phyloP scores from a whole-genome alignment of 352 stramenopile genomes.

The Phytophthora pinifolia region DNA sequence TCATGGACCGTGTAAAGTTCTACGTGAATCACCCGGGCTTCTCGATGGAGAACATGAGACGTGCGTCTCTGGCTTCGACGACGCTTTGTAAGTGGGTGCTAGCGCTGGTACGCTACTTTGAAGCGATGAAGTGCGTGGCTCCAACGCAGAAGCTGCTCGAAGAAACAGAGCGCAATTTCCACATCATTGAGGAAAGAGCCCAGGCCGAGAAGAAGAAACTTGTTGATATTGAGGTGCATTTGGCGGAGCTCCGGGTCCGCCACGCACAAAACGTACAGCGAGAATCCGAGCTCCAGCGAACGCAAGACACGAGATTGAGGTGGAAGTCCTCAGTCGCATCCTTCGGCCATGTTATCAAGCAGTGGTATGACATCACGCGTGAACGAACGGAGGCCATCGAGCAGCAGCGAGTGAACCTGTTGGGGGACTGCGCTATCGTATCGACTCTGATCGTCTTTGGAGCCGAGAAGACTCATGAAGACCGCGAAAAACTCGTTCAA shows the following conservation, averaged over 20 bases:
- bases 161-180: slow-evolving; percentile 41
- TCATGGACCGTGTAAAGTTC: slow-evolving; percentile 57
- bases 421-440: slow-evolving; percentile 39
- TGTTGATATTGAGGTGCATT: slow-evolving; percentile 43
- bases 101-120: slow-evolving; percentile 65
- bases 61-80: slow-evolving; percentile 64
- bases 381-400: slow-evolving; percentile 25
- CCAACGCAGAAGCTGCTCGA: slow-evolving; percentile 53
- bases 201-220: slow-evolving; percentile 51
- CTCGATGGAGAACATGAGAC: slow-evolving; percentile 78
- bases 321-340: slow-evolving; percentile 43
- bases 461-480: slow-evolving; percentile 20
- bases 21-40: slow-evolving; percentile 75
- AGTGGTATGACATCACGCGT: slow-evolving; percentile 35
- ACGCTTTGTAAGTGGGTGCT: slow-evolving; percentile 77
- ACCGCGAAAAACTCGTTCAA: slow-evolving; percentile 23
- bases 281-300: slow-evolving; percentile 53
- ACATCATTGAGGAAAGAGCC: slow-evolving; percentile 42
- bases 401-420: slow-evolving; percentile 28
- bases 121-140: slow-evolving; percentile 60
- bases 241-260: slow-evolving; percentile 45
- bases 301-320: slow-evolving; percentile 43
- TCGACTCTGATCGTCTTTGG: slow-evolving; percentile 37
- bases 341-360: slow-evolving; percentile 41
- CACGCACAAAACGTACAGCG: slow-evolving; percentile 36